Evolutionary conservation across 2,329 filamentous ascomycete species (phyloP).

Genomic region (Ophiostoma quercus): DNA sequence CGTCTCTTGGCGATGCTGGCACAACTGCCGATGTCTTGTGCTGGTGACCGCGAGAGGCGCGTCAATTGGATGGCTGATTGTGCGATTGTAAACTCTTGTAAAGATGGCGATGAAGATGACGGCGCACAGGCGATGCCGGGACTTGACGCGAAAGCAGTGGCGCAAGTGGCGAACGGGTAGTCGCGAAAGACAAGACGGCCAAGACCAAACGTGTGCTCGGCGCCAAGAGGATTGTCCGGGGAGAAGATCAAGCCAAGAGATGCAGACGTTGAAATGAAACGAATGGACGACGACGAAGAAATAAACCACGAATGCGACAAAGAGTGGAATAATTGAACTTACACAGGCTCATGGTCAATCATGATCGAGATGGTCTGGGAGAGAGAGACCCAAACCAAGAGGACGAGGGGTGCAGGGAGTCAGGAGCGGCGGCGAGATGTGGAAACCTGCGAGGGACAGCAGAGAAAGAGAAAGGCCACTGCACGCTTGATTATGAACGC

Average conservation of each 20-base stretch:
- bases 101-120: not conserved
- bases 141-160: not conserved
- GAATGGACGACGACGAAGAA: not conserved
- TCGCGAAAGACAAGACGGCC: constrained; percentile 22
- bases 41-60: not conserved
- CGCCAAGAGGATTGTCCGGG: constrained; percentile 22
- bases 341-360: constrained; percentile 29
- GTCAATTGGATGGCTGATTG: not conserved
- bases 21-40: not conserved
- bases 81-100: not conserved
- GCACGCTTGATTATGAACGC: not conserved
- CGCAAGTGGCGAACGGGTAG: constrained; percentile 10
- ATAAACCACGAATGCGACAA: not conserved
- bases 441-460: not conserved
- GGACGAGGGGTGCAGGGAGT: not conserved
- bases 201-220: constrained; percentile 20
- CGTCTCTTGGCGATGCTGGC: constrained; percentile 14
- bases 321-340: constrained; percentile 18
- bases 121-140: not conserved
- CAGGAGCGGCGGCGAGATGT: not conserved
- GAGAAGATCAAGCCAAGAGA: constrained; percentile 12
- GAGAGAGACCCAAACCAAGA: constrained; percentile 23
- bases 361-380: constrained; percentile 26
- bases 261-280: not conserved
- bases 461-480: not conserved